Evolutionary conservation across 805 yeast species (phyloP).

Genomic region (Kuraishia ogatae): DNA sequence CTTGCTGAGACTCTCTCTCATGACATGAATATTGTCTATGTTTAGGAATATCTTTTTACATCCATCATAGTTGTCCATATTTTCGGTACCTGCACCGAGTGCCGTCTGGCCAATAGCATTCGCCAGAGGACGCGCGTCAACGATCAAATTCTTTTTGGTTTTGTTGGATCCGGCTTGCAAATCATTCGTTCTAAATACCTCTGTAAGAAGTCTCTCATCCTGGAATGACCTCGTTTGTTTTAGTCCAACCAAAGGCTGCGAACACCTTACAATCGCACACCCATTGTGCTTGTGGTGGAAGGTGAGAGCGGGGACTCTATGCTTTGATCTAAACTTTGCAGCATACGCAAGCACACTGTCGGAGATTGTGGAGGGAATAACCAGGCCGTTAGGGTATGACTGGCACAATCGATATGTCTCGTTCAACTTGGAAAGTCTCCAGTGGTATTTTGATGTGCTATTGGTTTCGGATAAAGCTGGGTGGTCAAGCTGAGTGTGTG

Average conservation of each 20-base stretch:
- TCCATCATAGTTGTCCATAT: constrained; percentile 73
- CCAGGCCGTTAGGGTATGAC: constrained; percentile 61
- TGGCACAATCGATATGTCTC: constrained; percentile 55
- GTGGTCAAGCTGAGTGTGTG: constrained; percentile 3
- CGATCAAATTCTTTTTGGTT: constrained; percentile 37
- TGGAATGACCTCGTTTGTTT: constrained; percentile 84
- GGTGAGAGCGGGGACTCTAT: constrained; percentile 72
- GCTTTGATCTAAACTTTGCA: constrained; percentile 76
- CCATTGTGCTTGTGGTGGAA: constrained; percentile 65
- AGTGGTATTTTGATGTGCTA: constrained; percentile 19
- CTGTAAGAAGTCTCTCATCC: constrained; percentile 76
- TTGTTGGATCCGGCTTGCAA: constrained; percentile 19
- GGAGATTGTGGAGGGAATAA: constrained; percentile 71
- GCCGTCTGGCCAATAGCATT: constrained; percentile 97
- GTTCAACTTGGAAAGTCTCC: constrained; percentile 71
- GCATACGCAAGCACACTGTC: constrained; percentile 82
- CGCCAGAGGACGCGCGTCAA: constrained; percentile 87
- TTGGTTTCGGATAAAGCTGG: not conserved
- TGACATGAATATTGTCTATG: constrained; percentile 91
- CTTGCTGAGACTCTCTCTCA: constrained; percentile 73
- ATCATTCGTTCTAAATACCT: constrained; percentile 58
- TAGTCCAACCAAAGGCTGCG: constrained; percentile 90
- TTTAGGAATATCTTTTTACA: constrained; percentile 74
- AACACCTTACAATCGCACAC: constrained; percentile 76
- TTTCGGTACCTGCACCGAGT: constrained; percentile 96